Evolutionary conservation across 2,329 filamentous ascomycete genomes (phyloP).

Genomic region (Akanthomyces dipterigenus): DNA sequence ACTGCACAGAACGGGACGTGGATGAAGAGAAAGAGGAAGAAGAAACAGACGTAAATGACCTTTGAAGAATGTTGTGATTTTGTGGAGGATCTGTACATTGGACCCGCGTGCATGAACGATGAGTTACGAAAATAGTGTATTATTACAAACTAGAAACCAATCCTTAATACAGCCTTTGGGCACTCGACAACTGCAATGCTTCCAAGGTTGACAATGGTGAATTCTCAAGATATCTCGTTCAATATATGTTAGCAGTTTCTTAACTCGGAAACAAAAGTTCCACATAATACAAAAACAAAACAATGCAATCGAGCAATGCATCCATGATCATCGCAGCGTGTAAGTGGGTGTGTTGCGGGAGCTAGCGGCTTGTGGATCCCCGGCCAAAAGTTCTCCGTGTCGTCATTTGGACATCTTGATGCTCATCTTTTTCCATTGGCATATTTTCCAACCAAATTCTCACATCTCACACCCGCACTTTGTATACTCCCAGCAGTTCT

Average conservation of each 20-base stretch:
- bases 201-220: neutral
- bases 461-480: neutral
- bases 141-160: conserved; percentile 11
- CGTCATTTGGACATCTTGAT: neutral
- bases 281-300: neutral
- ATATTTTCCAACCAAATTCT: neutral
- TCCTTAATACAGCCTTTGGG: conserved; percentile 9
- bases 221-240: no score
- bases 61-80: neutral
- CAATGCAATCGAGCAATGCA: neutral
- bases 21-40: neutral
- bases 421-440: neutral
- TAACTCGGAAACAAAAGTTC: neutral
- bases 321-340: neutral
- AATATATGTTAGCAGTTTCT: no score
- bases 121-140: conserved; percentile 5
- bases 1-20: neutral
- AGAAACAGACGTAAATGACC: conserved; percentile 2
- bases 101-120: neutral
- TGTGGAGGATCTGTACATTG: neutral
- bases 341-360: neutral
- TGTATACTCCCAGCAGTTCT: neutral
- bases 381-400: conserved; percentile 1
- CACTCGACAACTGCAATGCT: neutral
- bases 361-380: conserved; percentile 1